Percentiles rank a stretch among this genome's conserved stretches.
Conservation (phyloP, 2,329 filamentous ascomycete species). For the Trichocomaceae sp. region DNA sequence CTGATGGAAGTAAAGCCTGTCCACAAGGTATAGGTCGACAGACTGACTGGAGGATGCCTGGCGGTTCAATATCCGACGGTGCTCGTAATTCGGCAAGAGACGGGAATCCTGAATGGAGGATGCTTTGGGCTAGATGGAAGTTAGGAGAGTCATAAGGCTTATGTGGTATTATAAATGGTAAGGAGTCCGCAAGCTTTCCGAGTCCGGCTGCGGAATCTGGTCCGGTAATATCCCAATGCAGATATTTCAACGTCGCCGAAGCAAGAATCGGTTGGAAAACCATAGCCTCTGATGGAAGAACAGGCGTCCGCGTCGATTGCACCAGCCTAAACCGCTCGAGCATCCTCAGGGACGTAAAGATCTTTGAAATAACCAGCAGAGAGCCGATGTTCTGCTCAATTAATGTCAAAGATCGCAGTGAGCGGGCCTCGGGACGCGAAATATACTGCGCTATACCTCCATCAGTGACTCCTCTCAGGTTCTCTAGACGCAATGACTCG, state of each 20-base stretch:
- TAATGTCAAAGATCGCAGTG: slow-evolving; percentile 44
- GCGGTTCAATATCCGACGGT: slow-evolving; percentile 39
- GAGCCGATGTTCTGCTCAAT: slow-evolving; percentile 50
- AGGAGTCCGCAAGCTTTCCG: slow-evolving; percentile 29
- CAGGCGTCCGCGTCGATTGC: slow-evolving; percentile 45
- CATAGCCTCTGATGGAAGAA: slow-evolving; percentile 36
- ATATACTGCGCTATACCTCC: slow-evolving; percentile 49
- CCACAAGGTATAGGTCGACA: slow-evolving; percentile 36
- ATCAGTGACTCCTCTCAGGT: slow-evolving; percentile 51
- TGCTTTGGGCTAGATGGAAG: slow-evolving; percentile 39
- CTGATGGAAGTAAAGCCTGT: slow-evolving; percentile 33
- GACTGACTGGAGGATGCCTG: slow-evolving; percentile 38
- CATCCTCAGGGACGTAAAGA: slow-evolving; percentile 42
- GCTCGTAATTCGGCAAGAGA: slow-evolving; percentile 35
- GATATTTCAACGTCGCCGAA: slow-evolving; percentile 43
- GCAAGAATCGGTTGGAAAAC: slow-evolving; percentile 44
- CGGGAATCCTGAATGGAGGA: slow-evolving; percentile 39
- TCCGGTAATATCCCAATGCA: slow-evolving; percentile 52
- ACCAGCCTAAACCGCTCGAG: slow-evolving; percentile 48
- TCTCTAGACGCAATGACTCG: slow-evolving; percentile 50
- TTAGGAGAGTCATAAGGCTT: slow-evolving; percentile 33
- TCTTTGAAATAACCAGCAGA: slow-evolving; percentile 46
- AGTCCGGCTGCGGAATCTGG: slow-evolving; percentile 32
- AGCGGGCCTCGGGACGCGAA: slow-evolving; percentile 39
- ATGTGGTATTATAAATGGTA: slow-evolving; percentile 30